Percentiles rank a stretch among this genome's conserved stretches.
Conservation (phyloP, 2,329 filamentous ascomycete genomes). For the Exophiala dermatitidis region DNA sequence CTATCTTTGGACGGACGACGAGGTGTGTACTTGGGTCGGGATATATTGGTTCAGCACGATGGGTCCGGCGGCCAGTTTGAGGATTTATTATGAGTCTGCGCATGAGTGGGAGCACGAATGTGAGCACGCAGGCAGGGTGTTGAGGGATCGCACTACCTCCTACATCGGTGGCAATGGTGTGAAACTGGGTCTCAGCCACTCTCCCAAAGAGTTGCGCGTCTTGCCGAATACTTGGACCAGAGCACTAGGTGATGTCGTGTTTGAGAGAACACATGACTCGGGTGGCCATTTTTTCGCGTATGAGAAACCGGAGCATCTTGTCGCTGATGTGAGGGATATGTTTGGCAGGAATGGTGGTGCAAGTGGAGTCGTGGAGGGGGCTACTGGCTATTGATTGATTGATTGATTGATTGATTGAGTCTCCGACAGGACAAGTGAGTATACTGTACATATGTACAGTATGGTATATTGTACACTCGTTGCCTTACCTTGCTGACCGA, state of each 20-base stretch:
- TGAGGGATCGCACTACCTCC: slow-evolving; percentile 7
- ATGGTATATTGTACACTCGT: too few relatives aligned
- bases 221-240: slow-evolving; percentile 46
- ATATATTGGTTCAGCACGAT: slow-evolving; percentile 43
- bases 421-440: too few relatives aligned
- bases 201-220: slow-evolving; percentile 45
- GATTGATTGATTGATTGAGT: not conserved
- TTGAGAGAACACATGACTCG: slow-evolving; percentile 36
- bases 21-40: not conserved
- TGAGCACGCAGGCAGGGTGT: slow-evolving; percentile 23
- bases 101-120: slow-evolving; percentile 38
- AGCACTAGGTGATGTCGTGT: slow-evolving; percentile 47
- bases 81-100: slow-evolving; percentile 65
- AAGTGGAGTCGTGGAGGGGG: slow-evolving; percentile 30
- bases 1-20: not conserved
- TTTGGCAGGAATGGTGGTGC: slow-evolving; percentile 40
- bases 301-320: slow-evolving; percentile 44
- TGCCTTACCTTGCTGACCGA: too few relatives aligned
- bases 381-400: slow-evolving; percentile 30
- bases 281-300: slow-evolving; percentile 51
- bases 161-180: slow-evolving; percentile 36
- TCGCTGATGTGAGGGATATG: slow-evolving; percentile 42
- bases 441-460: too few relatives aligned
- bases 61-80: slow-evolving; percentile 58
- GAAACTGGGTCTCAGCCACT: slow-evolving; percentile 48